Conservation (phyloP, 1,284 basidiomycete genomes). For the Stereum hirsutum region DNA sequence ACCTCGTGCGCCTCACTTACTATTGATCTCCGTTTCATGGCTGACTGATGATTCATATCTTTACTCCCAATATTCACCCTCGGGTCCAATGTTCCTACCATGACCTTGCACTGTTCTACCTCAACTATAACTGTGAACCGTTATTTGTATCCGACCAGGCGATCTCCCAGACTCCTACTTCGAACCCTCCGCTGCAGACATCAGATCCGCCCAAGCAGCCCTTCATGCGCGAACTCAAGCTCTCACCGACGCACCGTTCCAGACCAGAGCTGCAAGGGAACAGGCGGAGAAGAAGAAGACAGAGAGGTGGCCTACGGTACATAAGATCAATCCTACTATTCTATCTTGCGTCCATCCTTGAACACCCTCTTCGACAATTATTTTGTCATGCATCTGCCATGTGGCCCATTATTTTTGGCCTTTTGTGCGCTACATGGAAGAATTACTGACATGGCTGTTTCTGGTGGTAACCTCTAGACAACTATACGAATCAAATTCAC, state of each 20-base stretch:
- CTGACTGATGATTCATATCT: no score
- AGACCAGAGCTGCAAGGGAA: slow-evolving; percentile 62
- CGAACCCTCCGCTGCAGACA: slow-evolving; percentile 63
- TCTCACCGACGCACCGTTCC: slow-evolving; percentile 70
- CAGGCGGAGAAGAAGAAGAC: slow-evolving; percentile 50
- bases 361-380: background rate
- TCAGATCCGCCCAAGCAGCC: slow-evolving; percentile 61
- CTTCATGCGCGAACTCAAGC: slow-evolving; percentile 54
- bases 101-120: no score
- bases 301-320: slow-evolving; percentile 65
- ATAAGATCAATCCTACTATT: slow-evolving; percentile 15
- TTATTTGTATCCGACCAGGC: slow-evolving; percentile 11
- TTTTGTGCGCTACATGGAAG: no score
- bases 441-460: no score
- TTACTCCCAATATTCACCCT: no score
- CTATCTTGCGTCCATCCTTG: slow-evolving; percentile 1
- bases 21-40: background rate
- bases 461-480: no score
- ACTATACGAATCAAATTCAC: slow-evolving; percentile 75
- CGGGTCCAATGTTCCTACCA: no score
- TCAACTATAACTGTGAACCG: background rate
- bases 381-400: background rate
- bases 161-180: slow-evolving; percentile 68
- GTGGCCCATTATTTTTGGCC: no score
- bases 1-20: background rate